These are phyloP conservation scores for Rhodotorula sp. DNA, from an alignment of 1,284 basidiomycete species.

Conservation along the genomic window DNA sequence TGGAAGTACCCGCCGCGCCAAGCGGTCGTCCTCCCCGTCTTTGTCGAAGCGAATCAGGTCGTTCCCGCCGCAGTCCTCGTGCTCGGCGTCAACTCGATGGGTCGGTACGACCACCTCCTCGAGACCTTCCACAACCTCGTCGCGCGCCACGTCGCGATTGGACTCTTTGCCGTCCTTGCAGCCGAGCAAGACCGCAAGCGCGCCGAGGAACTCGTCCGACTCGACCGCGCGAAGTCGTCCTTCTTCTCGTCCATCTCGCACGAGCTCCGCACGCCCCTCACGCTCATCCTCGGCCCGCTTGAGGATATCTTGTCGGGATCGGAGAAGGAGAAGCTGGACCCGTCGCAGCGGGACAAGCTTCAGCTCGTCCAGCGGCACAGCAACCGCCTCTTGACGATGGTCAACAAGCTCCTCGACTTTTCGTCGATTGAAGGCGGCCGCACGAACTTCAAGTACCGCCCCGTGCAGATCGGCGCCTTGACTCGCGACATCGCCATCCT, in stretches of 20 bases:
- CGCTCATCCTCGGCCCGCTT: constrained; percentile 47
- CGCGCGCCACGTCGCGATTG: constrained; percentile 32
- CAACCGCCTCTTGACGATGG: constrained; percentile 27
- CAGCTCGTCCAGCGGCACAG: constrained; percentile 30
- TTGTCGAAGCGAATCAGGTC: constrained; percentile 46
- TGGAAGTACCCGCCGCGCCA: constrained; percentile 50
- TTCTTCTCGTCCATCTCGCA: constrained; percentile 48
- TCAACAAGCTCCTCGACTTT: constrained; percentile 43
- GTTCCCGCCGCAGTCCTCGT: constrained; percentile 48
- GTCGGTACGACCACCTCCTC: constrained; percentile 20
- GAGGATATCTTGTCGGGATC: constrained; percentile 40
- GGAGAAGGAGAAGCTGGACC: constrained; percentile 40
- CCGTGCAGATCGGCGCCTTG: constrained; percentile 48
- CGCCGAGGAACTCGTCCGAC: constrained; percentile 49
- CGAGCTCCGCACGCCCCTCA: constrained; percentile 51
- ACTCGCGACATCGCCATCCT: constrained; percentile 51
- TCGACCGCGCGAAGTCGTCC: constrained; percentile 50
- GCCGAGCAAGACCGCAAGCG: constrained; percentile 49
- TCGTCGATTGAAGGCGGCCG: constrained; percentile 38
- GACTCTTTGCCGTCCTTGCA: constrained; percentile 34
- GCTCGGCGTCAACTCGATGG: constrained; percentile 49
- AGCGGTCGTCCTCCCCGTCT: constrained; percentile 51
- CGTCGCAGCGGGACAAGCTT: constrained; percentile 46
- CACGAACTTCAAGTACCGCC: constrained; percentile 49
- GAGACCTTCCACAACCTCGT: constrained; percentile 31